A percentile compares a stretch with the other conserved stretches of the same genome.
Evolutionary conservation across 495 filamentous ascomycete species (phyloP).

Genomic region (Lophiotrema nucula): DNA sequence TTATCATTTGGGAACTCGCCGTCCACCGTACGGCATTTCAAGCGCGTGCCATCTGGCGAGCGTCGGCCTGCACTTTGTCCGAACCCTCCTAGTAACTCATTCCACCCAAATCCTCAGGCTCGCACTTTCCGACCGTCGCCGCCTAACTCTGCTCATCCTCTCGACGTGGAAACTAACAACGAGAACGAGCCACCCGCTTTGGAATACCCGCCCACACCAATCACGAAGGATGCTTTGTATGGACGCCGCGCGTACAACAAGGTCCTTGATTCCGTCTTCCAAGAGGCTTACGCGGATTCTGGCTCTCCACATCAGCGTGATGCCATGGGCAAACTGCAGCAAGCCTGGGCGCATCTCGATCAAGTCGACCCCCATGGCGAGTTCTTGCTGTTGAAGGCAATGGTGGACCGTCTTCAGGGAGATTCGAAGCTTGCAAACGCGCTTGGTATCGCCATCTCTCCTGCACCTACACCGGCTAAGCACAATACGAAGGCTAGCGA

Average conservation of each 20-base stretch:
- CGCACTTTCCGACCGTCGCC: slow-evolving; percentile 32
- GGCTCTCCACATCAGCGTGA: slow-evolving; percentile 72
- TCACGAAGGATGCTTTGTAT: slow-evolving; percentile 69
- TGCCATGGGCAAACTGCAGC: slow-evolving; percentile 72
- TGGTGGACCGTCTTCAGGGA: slow-evolving; percentile 59
- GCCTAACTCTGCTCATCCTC: slow-evolving; percentile 25
- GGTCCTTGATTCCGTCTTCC: slow-evolving; percentile 74
- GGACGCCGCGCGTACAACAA: slow-evolving; percentile 77
- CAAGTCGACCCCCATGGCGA: slow-evolving; percentile 87
- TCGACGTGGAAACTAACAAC: slow-evolving; percentile 21
- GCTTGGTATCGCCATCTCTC: slow-evolving; percentile 34
- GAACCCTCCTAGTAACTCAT: slow-evolving; percentile 37
- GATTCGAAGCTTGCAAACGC: slow-evolving; percentile 41
- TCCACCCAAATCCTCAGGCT: slow-evolving; percentile 31
- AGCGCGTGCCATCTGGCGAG: slow-evolving; percentile 71
- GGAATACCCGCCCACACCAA: slow-evolving; percentile 13
- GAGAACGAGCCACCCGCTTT: slow-evolving; percentile 34
- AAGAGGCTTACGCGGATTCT: slow-evolving; percentile 79
- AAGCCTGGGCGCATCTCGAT: slow-evolving; percentile 82
- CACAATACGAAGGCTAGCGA: slow-evolving; percentile 19
- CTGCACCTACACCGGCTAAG: slow-evolving; percentile 23
- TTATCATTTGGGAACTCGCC: slow-evolving; percentile 87
- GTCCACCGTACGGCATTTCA: slow-evolving; percentile 86
- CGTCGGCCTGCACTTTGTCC: slow-evolving; percentile 35
- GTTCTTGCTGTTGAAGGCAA: slow-evolving; percentile 73